Conservation (phyloP, 2,329 filamentous ascomycete species). For the Diplodia intermedia region DNA sequence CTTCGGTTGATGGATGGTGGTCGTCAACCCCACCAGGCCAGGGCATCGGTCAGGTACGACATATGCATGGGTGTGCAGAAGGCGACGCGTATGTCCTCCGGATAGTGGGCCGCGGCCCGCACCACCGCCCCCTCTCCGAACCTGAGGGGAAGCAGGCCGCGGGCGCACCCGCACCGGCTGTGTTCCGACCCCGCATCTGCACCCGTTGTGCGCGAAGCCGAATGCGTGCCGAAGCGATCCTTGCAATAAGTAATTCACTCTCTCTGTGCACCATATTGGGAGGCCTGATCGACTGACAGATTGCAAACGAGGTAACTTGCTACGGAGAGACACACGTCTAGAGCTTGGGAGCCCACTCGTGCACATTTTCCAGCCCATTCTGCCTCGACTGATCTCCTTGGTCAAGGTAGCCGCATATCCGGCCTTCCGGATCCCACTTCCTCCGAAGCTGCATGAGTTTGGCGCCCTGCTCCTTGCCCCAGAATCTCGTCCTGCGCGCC, state of each 20-base stretch:
- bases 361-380: conserved; percentile 46
- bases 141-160: not conserved
- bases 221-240: not conserved
- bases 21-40: not conserved
- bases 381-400: conserved; percentile 52
- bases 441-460: conserved; percentile 54
- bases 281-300: not conserved
- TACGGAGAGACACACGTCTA: conserved; percentile 1
- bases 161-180: conserved; percentile 11
- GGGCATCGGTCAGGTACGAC: not conserved
- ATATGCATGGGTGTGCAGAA: not conserved
- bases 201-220: not conserved
- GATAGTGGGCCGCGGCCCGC: conserved; percentile 26
- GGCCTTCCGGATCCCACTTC: conserved; percentile 55
- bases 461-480: conserved; percentile 53
- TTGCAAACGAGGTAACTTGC: not conserved
- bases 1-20: not conserved
- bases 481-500: conserved; percentile 56
- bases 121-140: not conserved
- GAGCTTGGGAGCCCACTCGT: conserved; percentile 26
- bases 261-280: not conserved
- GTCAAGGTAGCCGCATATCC: conserved; percentile 57
- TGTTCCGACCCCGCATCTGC: conserved; percentile 10
- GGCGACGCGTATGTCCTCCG: conserved; percentile 14
- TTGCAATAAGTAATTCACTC: not conserved